These are phyloP conservation scores for Amylocystis lapponica DNA, from an alignment of 768 basidiomycete species.

Conservation along the genomic window DNA sequence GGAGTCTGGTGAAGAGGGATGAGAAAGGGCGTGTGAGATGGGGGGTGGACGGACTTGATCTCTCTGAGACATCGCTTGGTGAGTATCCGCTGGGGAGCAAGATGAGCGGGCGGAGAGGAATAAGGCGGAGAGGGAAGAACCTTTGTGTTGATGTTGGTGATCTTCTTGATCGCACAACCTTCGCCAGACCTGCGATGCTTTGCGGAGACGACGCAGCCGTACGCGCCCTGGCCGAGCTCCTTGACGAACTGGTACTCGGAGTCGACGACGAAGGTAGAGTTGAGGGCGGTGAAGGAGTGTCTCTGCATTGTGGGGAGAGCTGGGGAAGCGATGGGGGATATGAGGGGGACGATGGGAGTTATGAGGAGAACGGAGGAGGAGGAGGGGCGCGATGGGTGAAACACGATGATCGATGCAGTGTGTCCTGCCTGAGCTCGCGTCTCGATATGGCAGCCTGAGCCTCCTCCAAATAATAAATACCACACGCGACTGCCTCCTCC, in stretches of 20 bases:
- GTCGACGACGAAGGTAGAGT: slow-evolving; percentile 85
- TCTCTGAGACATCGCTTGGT: slow-evolving; percentile 96
- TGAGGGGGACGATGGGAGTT: not conserved
- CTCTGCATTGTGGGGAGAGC: slow-evolving; percentile 46
- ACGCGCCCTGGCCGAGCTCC: slow-evolving; percentile 94
- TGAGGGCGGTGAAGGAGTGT: slow-evolving; percentile 77
- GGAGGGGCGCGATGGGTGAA: not conserved
- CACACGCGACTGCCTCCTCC: too few relatives aligned
- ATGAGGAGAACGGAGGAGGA: not conserved
- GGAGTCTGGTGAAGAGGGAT: slow-evolving; percentile 45
- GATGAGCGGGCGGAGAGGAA: not conserved
- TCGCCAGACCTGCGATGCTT: slow-evolving; percentile 79
- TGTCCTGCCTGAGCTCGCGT: too few relatives aligned
- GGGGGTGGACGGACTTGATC: slow-evolving; percentile 55
- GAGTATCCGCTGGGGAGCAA: slow-evolving; percentile 65
- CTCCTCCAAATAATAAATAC: too few relatives aligned
- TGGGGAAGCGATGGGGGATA: not conserved
- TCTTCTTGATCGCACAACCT: slow-evolving; percentile 94
- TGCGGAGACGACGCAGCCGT: slow-evolving; percentile 87
- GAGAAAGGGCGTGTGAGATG: not conserved
- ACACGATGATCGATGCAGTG: too few relatives aligned
- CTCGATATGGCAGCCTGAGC: too few relatives aligned
- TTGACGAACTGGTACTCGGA: slow-evolving; percentile 91
- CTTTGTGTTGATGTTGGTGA: slow-evolving; percentile 90
- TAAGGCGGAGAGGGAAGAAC: slow-evolving; percentile 27